Percentiles rank a stretch among this genome's conserved stretches.
These are phyloP conservation scores for Mitragyna speciosa DNA, from an alignment of 257 asterid genomes.

Conservation along the genomic window DNA sequence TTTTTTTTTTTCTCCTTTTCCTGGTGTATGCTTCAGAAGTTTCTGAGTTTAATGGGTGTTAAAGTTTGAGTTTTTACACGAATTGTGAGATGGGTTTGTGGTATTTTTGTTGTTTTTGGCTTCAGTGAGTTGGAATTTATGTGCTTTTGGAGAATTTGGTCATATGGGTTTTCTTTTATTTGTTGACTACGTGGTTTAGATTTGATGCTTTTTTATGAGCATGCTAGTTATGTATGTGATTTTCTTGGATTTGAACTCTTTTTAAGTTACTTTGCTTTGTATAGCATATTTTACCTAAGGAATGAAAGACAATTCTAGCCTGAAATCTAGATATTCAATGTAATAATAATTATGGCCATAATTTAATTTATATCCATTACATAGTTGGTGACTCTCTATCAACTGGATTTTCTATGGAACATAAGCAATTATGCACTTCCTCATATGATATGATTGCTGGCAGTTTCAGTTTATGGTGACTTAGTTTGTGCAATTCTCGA, in stretches of 20 bases:
- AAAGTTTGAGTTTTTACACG: constrained; percentile 36
- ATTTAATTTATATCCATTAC: neutral
- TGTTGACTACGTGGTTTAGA: constrained; percentile 1
- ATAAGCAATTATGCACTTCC: neutral
- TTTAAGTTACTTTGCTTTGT: neutral
- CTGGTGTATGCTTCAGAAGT: no score
- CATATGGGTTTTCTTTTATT: neutral
- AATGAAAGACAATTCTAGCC: neutral
- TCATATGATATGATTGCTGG: neutral
- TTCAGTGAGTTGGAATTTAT: constrained; percentile 1
- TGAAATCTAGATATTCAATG: neutral
- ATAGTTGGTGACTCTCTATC: neutral
- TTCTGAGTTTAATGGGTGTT: constrained; percentile 6
- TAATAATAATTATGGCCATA: neutral
- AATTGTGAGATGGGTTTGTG: constrained; percentile 25
- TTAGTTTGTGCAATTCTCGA: neutral
- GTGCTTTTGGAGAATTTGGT: constrained; percentile 2
- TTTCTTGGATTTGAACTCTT: constrained; percentile 3
- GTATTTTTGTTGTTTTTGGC: constrained; percentile 6
- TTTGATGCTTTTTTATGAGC: constrained; percentile 5
- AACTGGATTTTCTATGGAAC: neutral
- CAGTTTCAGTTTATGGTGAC: neutral
- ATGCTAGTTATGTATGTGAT: neutral
- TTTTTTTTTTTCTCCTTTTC: neutral
- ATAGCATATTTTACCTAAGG: neutral